Base-by-base conservation (phyloP, 108 stramenopile genomes). In the Skeletonema tropicum region DNA sequence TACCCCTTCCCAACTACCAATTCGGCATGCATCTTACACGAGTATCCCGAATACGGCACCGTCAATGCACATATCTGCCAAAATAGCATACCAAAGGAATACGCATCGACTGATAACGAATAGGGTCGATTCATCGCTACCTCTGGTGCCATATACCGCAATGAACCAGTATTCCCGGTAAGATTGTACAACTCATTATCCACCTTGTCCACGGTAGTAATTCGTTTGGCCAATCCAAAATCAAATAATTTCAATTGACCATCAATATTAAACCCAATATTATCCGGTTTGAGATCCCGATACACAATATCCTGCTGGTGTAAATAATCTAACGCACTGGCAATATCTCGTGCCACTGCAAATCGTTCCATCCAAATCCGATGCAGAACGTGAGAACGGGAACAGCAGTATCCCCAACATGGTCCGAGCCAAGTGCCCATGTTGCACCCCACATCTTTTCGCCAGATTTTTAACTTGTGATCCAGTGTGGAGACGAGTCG, bases 51-150 rank as follows among this genome's bases (percentile, higher is more conserved):
- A 71, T 87, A 95, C 0, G 94, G 94, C 12, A 88, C 88, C 35
- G 89, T 85, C 29, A 95, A 69, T 7, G 94, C 87, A 60, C 94
- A 95, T 33, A 93, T 79, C 61, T 95, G 94, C 90, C 90, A 93
- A 29, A 93, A 90, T n/a, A 95, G 72, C 25, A 95, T 84, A 3
- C 92, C 94, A 79, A 95, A 95, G 26, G 87, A 88, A 70, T 93
- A 95, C 11, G 90, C 68, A 73, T 95, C 94, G 0, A 92, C 94
- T 5, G 83, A 77, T 15, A 88, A 79, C 49, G 87, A 79, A 80
- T 95, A 95, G 31, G 92, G 88, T 32, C 76, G 70, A 32, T 87
- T 85, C 31, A 88, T 35, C 0, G 84, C 90, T n/a, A 91, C 86
- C 66, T 90, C 89, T 0, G 89, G 89, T n/a, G 89, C 88, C 92